These are phyloP conservation scores for Bruguiera parviflora DNA, from an alignment of 345 rosid species.

Conservation along the genomic window DNA sequence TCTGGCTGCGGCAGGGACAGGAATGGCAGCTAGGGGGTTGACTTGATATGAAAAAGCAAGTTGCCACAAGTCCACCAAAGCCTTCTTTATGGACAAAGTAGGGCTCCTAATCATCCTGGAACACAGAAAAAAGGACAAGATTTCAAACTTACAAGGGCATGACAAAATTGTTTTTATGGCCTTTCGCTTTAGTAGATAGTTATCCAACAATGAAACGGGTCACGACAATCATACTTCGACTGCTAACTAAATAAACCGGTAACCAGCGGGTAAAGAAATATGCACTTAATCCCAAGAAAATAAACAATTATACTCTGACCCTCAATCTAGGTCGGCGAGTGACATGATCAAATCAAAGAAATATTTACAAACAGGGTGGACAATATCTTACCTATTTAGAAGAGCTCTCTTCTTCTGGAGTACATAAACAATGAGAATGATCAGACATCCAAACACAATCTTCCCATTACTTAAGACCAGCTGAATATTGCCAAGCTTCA, in stretches of 20 bases:
- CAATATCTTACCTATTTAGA: constrained; percentile 43
- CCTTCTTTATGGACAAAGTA: constrained; percentile 43
- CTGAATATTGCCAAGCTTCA: constrained; percentile 49
- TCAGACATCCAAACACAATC: constrained; percentile 51
- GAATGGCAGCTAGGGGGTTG: constrained; percentile 83
- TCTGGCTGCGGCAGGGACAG: constrained; percentile 44
- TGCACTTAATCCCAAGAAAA: too few species aligned
- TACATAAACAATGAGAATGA: constrained; percentile 46
- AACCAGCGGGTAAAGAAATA: too few species aligned
- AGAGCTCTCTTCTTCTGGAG: constrained; percentile 50
- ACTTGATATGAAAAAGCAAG: constrained; percentile 91
- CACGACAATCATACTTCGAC: too few species aligned
- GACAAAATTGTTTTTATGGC: background rate
- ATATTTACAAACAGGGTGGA: constrained; percentile 1
- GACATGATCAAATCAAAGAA: background rate
- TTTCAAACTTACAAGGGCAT: background rate
- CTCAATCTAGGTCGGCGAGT: background rate
- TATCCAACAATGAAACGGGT: background rate
- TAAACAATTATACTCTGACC: too few species aligned
- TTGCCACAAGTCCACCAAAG: constrained; percentile 72
- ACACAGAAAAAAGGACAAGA: background rate
- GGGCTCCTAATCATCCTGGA: constrained; percentile 52
- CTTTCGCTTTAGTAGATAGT: background rate
- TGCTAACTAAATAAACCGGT: too few species aligned
- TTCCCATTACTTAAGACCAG: constrained; percentile 47